These are phyloP conservation scores for Tetrapisispora phaffii DNA, from an alignment of 805 yeast genomes.

Conservation along the genomic window DNA sequence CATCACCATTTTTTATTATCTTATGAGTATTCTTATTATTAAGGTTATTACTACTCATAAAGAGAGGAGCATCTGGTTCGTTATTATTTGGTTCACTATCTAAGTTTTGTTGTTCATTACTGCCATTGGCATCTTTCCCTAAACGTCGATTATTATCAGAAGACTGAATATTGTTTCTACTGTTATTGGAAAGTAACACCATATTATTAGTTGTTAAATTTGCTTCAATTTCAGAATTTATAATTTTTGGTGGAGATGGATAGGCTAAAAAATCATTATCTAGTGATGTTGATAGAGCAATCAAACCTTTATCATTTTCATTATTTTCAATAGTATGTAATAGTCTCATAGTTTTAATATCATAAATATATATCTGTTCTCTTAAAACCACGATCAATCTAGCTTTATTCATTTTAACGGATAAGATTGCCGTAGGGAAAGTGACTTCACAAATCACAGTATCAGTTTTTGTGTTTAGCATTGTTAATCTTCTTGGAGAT, in stretches of 20 bases:
- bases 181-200: background rate
- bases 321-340: constrained; percentile 44
- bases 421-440: constrained; percentile 52
- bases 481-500: constrained; percentile 73
- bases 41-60: background rate
- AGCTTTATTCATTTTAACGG: constrained; percentile 55
- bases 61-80: constrained; percentile 4
- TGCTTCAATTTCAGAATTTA: constrained; percentile 26
- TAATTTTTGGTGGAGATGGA: constrained; percentile 63
- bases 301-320: constrained; percentile 44
- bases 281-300: constrained; percentile 47
- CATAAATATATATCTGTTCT: constrained; percentile 63
- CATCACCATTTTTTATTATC: constrained; percentile 46
- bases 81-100: constrained; percentile 2
- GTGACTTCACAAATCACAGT: constrained; percentile 60
- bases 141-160: background rate
- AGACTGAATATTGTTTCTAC: constrained; percentile 6
- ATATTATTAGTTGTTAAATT: constrained; percentile 26
- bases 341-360: constrained; percentile 58
- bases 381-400: constrained; percentile 51
- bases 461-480: constrained; percentile 65
- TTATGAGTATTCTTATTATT: constrained; percentile 7
- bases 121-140: background rate
- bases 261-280: constrained; percentile 53
- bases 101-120: background rate